A percentile compares a stretch with the other conserved stretches of the same genome.
These are phyloP conservation scores for Metschnikowia continentalis DNA, from an alignment of 805 yeast species.

Conservation along the genomic window DNA sequence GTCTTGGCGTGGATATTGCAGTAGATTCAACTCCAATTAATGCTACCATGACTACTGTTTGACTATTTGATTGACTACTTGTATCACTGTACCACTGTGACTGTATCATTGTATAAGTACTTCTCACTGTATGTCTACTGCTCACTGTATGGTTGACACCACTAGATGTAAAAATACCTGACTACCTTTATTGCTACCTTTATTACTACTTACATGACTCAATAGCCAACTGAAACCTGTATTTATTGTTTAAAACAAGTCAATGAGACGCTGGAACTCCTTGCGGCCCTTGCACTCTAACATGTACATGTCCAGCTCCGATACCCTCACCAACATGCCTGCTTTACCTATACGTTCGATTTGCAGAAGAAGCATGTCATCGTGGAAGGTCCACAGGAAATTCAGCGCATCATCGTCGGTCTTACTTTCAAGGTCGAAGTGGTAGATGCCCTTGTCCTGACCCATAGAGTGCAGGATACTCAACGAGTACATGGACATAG, in stretches of 20 bases:
- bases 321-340: conserved; percentile 33
- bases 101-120: no score
- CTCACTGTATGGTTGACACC: no score
- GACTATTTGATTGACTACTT: no score
- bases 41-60: no score
- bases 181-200: no score
- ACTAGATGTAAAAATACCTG: no score
- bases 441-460: conserved; percentile 23
- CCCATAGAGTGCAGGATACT: conserved; percentile 25
- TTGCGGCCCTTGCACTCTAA: conserved; percentile 43
- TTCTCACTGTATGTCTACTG: no score
- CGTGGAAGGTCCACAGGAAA: conserved; percentile 31
- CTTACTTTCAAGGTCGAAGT: conserved; percentile 24
- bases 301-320: conserved; percentile 33
- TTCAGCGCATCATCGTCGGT: conserved; percentile 11
- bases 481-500: conserved; percentile 37
- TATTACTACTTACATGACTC: no score
- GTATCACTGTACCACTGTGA: no score
- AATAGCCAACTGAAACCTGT: no score
- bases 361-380: conserved; percentile 24
- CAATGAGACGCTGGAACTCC: conserved; percentile 28
- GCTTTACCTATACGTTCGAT: conserved; percentile 42
- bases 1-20: no score
- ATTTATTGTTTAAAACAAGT: conserved; percentile 1
- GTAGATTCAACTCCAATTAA: no score